Conservation (phyloP, 306 rosid genomes). For the Acacia confusa region DNA sequence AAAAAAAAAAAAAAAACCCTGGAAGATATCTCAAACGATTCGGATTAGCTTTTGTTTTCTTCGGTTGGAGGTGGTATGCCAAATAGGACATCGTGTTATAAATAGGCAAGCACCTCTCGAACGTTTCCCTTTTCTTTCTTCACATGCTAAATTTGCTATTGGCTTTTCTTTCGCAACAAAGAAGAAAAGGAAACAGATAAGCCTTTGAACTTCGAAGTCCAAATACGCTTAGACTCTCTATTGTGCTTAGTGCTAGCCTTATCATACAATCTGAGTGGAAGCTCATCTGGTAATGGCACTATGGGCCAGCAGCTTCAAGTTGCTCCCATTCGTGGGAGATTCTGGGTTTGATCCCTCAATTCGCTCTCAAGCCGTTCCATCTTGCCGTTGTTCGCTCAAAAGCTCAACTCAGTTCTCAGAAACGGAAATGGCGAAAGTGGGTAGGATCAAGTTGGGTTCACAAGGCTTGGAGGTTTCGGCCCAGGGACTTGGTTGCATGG, state of each 20-base stretch:
- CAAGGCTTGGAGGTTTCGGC: conserved; percentile 39
- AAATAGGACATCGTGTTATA: too few relatives aligned
- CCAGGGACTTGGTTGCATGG: conserved; percentile 70
- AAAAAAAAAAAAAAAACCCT: too few relatives aligned
- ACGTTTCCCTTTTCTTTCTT: too few relatives aligned
- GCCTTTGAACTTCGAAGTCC: too few relatives aligned
- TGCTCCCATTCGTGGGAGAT: not conserved
- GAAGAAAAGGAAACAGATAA: too few relatives aligned
- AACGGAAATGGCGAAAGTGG: not conserved
- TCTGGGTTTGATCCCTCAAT: not conserved
- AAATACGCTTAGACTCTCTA: too few relatives aligned
- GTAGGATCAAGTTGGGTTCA: not conserved
- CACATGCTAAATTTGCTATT: too few relatives aligned
- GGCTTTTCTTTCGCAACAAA: too few relatives aligned
- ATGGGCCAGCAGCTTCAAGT: not conserved
- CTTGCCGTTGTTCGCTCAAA: not conserved
- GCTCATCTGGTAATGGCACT: not conserved
- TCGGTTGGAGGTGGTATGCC: too few relatives aligned
- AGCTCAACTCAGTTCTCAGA: not conserved
- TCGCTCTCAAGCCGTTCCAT: not conserved
- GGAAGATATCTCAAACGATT: too few relatives aligned
- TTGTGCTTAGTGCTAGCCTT: not conserved
- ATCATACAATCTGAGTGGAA: not conserved
- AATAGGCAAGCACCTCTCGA: too few relatives aligned
- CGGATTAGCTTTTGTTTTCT: too few relatives aligned